These are phyloP conservation scores for Poteriospumella lacustris DNA, from an alignment of 108 stramenopile genomes.

Conservation along the genomic window DNA sequence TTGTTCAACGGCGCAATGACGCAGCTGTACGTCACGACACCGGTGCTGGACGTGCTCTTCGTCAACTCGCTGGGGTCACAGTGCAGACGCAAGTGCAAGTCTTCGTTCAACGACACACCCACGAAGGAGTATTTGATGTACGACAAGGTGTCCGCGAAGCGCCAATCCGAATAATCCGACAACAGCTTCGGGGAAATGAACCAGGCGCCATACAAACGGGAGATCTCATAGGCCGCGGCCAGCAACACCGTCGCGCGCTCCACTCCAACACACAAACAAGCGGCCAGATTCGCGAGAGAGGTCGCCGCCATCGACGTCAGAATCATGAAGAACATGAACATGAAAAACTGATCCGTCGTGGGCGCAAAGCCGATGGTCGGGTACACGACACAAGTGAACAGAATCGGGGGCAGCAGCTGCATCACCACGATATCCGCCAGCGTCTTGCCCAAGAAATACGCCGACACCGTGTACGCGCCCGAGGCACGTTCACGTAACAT, in stretches of 20 bases:
- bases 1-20: not conserved
- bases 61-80: not conserved
- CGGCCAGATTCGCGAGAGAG: slow-evolving; percentile 13
- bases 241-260: not conserved
- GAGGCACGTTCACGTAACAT: slow-evolving; percentile 64
- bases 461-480: slow-evolving; percentile 61
- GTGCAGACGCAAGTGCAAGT: not conserved
- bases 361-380: slow-evolving; percentile 12
- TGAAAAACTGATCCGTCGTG: slow-evolving; percentile 21
- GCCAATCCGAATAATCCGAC: not conserved
- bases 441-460: slow-evolving; percentile 70
- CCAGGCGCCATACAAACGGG: slow-evolving; percentile 1
- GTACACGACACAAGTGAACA: slow-evolving; percentile 32
- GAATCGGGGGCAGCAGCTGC: slow-evolving; percentile 20
- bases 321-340: slow-evolving; percentile 31
- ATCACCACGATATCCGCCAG: slow-evolving; percentile 12
- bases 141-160: not conserved
- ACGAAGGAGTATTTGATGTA: slow-evolving; percentile 34
- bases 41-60: not conserved
- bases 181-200: not conserved
- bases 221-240: not conserved
- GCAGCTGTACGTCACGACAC: too few species aligned
- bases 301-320: slow-evolving; percentile 24
- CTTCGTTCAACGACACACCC: slow-evolving; percentile 27
- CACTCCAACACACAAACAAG: slow-evolving; percentile 12